Evolutionary conservation across 2,329 filamentous ascomycete species (phyloP).

Genomic region (Chrysoporthe cubensis): DNA sequence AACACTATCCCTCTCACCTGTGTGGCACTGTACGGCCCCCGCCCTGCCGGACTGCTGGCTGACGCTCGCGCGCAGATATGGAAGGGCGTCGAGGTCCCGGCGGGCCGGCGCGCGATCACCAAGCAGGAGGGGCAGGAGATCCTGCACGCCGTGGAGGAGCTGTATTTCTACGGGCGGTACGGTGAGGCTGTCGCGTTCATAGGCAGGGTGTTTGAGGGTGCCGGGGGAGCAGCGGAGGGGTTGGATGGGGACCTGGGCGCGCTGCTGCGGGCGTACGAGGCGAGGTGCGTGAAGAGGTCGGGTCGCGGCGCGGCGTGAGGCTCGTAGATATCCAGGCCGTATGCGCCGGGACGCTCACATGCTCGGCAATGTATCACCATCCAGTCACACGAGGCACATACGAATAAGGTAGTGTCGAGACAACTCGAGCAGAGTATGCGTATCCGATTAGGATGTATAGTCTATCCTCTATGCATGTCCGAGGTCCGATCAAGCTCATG

Average conservation of each 20-base stretch:
- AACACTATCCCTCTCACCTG: too few species aligned
- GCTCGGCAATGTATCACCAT: neutral
- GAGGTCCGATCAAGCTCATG: constrained; percentile 14
- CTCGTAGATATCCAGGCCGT: neutral
- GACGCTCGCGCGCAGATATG: constrained; percentile 43
- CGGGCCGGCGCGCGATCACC: constrained; percentile 38
- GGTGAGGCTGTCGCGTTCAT: constrained; percentile 50
- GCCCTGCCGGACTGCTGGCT: neutral
- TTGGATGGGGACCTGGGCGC: constrained; percentile 50
- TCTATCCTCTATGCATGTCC: constrained; percentile 25
- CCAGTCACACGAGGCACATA: neutral
- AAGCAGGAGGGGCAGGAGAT: constrained; percentile 56
- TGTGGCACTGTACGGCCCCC: too few species aligned
- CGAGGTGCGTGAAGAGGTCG: constrained; percentile 43
- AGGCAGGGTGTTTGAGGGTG: constrained; percentile 38
- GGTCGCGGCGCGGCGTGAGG: neutral
- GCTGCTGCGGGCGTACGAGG: constrained; percentile 48
- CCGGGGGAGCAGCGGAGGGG: constrained; percentile 34
- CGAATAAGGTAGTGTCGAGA: neutral
- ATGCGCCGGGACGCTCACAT: too few species aligned
- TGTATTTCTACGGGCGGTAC: constrained; percentile 58
- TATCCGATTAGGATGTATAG: constrained; percentile 8
- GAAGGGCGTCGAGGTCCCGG: constrained; percentile 47
- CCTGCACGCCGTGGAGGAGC: constrained; percentile 60
- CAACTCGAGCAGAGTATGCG: constrained; percentile 1